phyloP scores from a whole-genome alignment of 2,329 filamentous ascomycete genomes.

The Neocatenulostroma microsporum region DNA sequence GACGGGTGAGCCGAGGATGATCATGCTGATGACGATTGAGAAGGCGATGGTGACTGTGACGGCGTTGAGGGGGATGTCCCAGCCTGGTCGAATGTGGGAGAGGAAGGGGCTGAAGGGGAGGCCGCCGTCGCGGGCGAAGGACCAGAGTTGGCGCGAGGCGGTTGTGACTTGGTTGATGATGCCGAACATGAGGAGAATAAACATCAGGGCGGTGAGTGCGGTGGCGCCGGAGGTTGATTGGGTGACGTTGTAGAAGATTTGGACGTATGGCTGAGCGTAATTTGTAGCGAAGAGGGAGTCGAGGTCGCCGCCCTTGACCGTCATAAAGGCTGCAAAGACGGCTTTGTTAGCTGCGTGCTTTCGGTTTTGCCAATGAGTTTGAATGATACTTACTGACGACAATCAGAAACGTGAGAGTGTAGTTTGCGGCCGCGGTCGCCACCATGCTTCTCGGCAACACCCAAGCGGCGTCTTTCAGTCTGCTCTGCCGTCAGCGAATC shows the following conservation, averaged over 20 bases:
- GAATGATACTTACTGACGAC: background rate
- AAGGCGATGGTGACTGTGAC: conserved; percentile 15
- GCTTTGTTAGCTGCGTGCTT: no score
- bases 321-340: background rate
- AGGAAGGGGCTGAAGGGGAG: conserved; percentile 14
- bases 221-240: conserved; percentile 24
- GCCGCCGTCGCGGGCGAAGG: conserved; percentile 30
- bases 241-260: conserved; percentile 31
- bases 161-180: conserved; percentile 31
- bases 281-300: conserved; percentile 11
- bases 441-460: background rate
- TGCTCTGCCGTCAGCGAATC: background rate
- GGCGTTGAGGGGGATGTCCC: conserved; percentile 19
- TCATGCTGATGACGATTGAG: conserved; percentile 24
- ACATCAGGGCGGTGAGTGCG: conserved; percentile 27
- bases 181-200: conserved; percentile 28
- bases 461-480: background rate
- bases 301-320: background rate
- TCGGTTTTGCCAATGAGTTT: no score
- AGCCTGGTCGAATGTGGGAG: conserved; percentile 4
- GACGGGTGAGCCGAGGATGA: conserved; percentile 31
- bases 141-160: conserved; percentile 32
- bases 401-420: background rate
- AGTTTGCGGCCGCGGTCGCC: background rate
- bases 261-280: conserved; percentile 10